A percentile compares a stretch with the other conserved stretches of the same genome.
These are phyloP conservation scores for Rhytidhysteron rufulum DNA, from an alignment of 2,329 filamentous ascomycete species.

Conservation along the genomic window DNA sequence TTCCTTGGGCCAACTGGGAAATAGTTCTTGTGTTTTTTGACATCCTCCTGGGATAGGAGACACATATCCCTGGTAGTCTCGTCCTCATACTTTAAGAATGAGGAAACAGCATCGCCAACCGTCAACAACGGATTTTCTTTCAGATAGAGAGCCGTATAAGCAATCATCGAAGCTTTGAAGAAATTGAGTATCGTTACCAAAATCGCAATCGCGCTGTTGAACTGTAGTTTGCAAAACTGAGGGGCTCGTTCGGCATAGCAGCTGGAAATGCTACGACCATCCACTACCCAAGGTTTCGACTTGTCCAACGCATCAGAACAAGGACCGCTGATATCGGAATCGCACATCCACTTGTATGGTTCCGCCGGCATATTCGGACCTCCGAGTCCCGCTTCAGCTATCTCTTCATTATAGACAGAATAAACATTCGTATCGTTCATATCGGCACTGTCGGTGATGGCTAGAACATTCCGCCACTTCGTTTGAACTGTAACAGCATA, in stretches of 20 bases:
- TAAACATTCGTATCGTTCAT: constrained; percentile 8
- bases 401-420: constrained; percentile 1
- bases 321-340: background rate
- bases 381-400: background rate
- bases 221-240: constrained; percentile 16
- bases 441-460: constrained; percentile 6
- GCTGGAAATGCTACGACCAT: constrained; percentile 10
- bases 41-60: background rate
- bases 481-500: constrained; percentile 14
- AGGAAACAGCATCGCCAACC: constrained; percentile 5
- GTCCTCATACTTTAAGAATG: constrained; percentile 3
- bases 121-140: constrained; percentile 10
- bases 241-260: constrained; percentile 16
- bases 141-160: constrained; percentile 10
- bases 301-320: too few relatives aligned
- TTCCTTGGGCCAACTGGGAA: background rate
- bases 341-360: background rate
- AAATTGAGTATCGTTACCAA: constrained; percentile 15
- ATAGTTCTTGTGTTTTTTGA: background rate
- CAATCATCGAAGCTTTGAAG: constrained; percentile 18
- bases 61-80: background rate
- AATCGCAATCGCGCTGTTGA: constrained; percentile 10
- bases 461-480: constrained; percentile 10
- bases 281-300: constrained; percentile 10
- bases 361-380: background rate